Conservation (phyloP, 345 rosid species). For the Brassica napus region DNA sequence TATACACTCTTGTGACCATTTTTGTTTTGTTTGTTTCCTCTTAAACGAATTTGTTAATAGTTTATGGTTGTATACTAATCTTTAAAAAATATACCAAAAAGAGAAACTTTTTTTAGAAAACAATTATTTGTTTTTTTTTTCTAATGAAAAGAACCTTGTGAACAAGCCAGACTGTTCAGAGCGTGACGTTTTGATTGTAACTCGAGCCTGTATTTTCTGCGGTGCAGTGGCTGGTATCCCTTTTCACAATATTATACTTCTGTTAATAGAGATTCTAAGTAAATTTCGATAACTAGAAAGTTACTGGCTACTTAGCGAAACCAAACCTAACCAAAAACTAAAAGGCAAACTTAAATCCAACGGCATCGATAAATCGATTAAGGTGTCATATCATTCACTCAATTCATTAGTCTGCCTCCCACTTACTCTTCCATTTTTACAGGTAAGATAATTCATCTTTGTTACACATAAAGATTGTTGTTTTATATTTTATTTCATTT, state of each 20-base stretch:
- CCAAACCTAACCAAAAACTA: background rate
- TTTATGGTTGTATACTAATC: background rate
- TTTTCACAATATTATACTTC: background rate
- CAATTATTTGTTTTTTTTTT: background rate
- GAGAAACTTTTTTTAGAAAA: background rate
- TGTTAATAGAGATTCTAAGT: background rate
- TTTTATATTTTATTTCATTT: background rate
- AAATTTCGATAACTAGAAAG: background rate
- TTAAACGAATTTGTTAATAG: background rate
- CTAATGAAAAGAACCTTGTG: background rate
- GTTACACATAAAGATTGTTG: background rate
- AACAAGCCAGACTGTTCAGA: constrained; percentile 15
- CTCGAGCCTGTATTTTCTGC: constrained; percentile 19
- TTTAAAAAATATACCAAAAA: background rate
- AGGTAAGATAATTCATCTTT: too few species aligned
- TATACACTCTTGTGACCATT: background rate
- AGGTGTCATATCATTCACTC: background rate
- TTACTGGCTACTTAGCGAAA: background rate
- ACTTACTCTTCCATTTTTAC: background rate
- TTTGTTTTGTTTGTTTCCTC: background rate
- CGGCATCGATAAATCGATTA: background rate
- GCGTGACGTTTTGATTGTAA: constrained; percentile 18
- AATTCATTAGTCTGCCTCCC: background rate
- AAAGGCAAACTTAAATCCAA: background rate
- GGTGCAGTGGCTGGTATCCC: background rate